A percentile compares a stretch with the other conserved stretches of the same genome.
phyloP scores from a whole-genome alignment of 2,329 filamentous ascomycete species.

The Nakataea oryzae region DNA sequence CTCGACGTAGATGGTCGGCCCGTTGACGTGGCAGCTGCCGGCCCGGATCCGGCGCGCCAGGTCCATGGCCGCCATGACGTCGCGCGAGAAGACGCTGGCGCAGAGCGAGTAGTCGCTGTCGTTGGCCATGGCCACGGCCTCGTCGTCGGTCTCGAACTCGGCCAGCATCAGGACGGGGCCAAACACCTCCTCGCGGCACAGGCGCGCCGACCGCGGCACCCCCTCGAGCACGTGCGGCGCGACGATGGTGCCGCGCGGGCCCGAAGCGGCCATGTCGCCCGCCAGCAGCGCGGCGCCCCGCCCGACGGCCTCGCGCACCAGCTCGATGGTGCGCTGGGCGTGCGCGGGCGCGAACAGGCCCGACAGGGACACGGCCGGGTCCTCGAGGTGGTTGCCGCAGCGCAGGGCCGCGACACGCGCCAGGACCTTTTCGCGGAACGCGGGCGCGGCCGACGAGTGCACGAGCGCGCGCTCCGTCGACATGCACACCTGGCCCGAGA shows the following conservation, averaged over 20 bases:
- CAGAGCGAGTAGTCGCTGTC: conserved; percentile 36
- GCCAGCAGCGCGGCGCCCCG: conserved; percentile 48
- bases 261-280: conserved; percentile 26
- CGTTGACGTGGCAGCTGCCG: conserved; percentile 37
- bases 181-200: conserved; percentile 57
- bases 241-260: conserved; percentile 32
- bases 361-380: conserved; percentile 14
- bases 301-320: conserved; percentile 43
- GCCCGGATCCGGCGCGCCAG: conserved; percentile 43
- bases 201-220: conserved; percentile 54
- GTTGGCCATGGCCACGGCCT: conserved; percentile 55
- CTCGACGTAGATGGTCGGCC: conserved; percentile 32
- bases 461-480: conserved; percentile 50
- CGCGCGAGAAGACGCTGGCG: conserved; percentile 53
- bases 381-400: conserved; percentile 15
- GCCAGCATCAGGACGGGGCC: conserved; percentile 53
- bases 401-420: conserved; percentile 10
- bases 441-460: conserved; percentile 13
- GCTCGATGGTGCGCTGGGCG: conserved; percentile 12
- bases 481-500: conserved; percentile 64
- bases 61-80: conserved; percentile 40
- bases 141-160: conserved; percentile 48
- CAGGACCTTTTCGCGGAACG: conserved; percentile 8
- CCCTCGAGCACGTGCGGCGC: conserved; percentile 48
- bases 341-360: conserved; percentile 15